phyloP scores from a whole-genome alignment of 1,139 yeast species.

The Scheffersomyces stambukii region DNA sequence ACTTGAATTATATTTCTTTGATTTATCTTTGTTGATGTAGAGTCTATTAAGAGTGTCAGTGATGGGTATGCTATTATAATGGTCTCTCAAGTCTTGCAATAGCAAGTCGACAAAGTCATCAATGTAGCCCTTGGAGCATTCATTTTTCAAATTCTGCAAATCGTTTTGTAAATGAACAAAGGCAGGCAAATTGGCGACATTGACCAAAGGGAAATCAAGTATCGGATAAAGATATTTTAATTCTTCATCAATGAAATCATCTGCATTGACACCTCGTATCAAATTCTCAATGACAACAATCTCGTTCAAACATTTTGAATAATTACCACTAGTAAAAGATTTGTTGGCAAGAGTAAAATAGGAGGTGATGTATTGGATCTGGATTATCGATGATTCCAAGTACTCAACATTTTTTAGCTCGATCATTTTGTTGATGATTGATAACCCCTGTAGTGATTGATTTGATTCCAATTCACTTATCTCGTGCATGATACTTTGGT shows the following conservation, averaged over 20 bases:
- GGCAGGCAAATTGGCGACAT: constrained; percentile 57
- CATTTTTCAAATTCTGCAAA: constrained; percentile 44
- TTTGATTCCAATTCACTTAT: constrained; percentile 42
- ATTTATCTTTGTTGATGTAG: constrained; percentile 23
- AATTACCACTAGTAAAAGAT: constrained; percentile 40
- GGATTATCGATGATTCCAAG: constrained; percentile 64
- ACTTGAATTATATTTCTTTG: constrained; percentile 16
- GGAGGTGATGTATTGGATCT: constrained; percentile 49
- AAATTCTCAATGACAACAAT: constrained; percentile 55
- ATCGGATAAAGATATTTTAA: constrained; percentile 23
- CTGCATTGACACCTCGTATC: constrained; percentile 45
- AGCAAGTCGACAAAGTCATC: constrained; percentile 52
- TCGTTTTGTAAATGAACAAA: constrained; percentile 51
- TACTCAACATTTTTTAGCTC: constrained; percentile 58
- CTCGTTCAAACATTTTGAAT: constrained; percentile 43
- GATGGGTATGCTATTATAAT: constrained; percentile 46
- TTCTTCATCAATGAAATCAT: constrained; percentile 19
- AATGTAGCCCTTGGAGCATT: constrained; percentile 68
- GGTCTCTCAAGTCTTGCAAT: constrained; percentile 55
- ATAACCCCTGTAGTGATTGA: constrained; percentile 51
- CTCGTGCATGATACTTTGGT: constrained; percentile 41
- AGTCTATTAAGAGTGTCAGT: constrained; percentile 53
- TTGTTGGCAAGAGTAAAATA: constrained; percentile 51
- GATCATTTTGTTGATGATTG: constrained; percentile 48
- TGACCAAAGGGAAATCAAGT: constrained; percentile 46